Evolutionary conservation across 257 asterid species (phyloP), one percentile per base, ranked within the genome.

Genomic region (Striga asiatica): DNA sequence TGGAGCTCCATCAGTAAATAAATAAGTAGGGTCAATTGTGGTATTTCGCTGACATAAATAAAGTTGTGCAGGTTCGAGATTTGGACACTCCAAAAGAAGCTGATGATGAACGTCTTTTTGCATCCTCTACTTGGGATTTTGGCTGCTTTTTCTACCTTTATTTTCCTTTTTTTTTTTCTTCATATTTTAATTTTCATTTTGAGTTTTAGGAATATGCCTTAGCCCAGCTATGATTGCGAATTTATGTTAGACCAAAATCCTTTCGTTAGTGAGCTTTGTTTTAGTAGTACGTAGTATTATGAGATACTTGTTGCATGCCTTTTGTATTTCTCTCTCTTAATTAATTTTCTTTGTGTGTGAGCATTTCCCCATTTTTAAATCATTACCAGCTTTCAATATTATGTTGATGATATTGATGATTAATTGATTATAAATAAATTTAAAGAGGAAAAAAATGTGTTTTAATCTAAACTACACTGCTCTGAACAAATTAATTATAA

Each of bases 61-160:
- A 16, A 35, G 8, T 8, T 51, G 72, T 74, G 11, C 73, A 74
- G 85, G 81, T 60, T 61, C 50, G 54, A 67, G 77, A 74, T 49
- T 61, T 59, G 69, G 50, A 48, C 46, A 53, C 46, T 42, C 53
- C 61, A 47, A 39, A 62, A 29, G 58, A 58, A 66, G 64, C 28
- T 8, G 56, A n/a, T n/a, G 65, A 67, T 14, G 65, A 51, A 59
- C 59, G 65, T 55, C 63, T 61, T 65, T 64, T 63, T 60, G 66
- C 47, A 61, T n/a, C 20, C 70, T 41, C 70, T 54, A 62, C 70
- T 58, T 62, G 21, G 57, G 43, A 59, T 68, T 70, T 63, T n/a
- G 59, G 50, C 54, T 39, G 47, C 32, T 68, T 68, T n/a, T 61
- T 23, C 14, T 39, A 7, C 28, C n/a, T 49, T 0, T 43, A 9